These are phyloP conservation scores for Lachnellula suecica DNA, from an alignment of 2,329 filamentous ascomycete genomes.

Conservation along the genomic window DNA sequence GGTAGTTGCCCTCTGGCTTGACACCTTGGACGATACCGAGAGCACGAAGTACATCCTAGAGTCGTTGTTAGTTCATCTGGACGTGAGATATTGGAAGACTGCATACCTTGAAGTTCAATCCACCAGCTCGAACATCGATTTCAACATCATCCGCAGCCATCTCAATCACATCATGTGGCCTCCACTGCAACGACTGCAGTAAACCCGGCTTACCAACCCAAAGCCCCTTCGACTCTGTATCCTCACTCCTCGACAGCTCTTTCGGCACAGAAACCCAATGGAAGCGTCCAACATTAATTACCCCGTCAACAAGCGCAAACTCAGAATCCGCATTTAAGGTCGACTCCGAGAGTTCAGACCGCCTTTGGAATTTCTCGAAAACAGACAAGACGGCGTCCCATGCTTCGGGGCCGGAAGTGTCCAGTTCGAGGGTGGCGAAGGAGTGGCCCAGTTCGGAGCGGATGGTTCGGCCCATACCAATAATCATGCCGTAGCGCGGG, in stretches of 20 bases:
- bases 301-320: slow-evolving; percentile 23
- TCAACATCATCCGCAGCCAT: neutral
- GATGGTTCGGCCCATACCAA: slow-evolving; percentile 19
- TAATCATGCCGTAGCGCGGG: slow-evolving; percentile 15
- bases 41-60: neutral
- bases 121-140: neutral
- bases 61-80: neutral
- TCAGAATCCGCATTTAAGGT: slow-evolving; percentile 25
- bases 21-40: slow-evolving; percentile 1
- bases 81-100: neutral
- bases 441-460: slow-evolving; percentile 17
- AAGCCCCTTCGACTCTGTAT: neutral
- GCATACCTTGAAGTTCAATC: slow-evolving; percentile 7
- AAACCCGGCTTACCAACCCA: neutral
- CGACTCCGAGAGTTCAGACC: neutral
- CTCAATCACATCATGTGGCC: neutral
- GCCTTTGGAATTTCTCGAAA: neutral
- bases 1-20: slow-evolving; percentile 1
- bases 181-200: neutral
- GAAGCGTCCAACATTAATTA: slow-evolving; percentile 24
- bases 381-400: neutral
- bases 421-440: slow-evolving; percentile 22
- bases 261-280: slow-evolving; percentile 16
- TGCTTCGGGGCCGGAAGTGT: neutral
- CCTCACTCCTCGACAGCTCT: slow-evolving; percentile 3